phyloP scores from a whole-genome alignment of 345 rosid genomes.

The Eucalyptus regnans region DNA sequence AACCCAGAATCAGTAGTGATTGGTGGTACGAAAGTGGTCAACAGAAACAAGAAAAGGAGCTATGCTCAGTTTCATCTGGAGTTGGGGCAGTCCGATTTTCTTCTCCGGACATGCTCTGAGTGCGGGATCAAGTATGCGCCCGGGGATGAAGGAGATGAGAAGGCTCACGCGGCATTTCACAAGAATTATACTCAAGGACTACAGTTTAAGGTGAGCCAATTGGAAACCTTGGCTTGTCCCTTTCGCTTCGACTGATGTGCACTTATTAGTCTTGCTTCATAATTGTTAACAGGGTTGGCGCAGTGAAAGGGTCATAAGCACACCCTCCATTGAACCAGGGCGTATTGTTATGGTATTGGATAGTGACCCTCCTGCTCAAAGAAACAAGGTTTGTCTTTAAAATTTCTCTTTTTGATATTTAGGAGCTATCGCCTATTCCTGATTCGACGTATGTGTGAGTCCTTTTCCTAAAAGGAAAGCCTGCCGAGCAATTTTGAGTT shows the following conservation, averaged over 20 bases:
- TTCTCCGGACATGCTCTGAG: slow-evolving; percentile 37
- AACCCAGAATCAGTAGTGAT: neutral
- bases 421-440: neutral
- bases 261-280: neutral
- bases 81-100: slow-evolving; percentile 83
- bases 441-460: neutral
- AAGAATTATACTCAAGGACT: slow-evolving; percentile 53
- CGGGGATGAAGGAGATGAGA: slow-evolving; percentile 71
- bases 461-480: neutral
- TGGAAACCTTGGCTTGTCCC: neutral
- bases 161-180: slow-evolving; percentile 55
- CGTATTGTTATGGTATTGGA: slow-evolving; percentile 47
- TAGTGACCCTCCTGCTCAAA: slow-evolving; percentile 40
- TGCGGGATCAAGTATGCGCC: slow-evolving; percentile 64
- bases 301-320: slow-evolving; percentile 39
- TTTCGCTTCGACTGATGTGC: neutral
- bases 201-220: slow-evolving; percentile 48
- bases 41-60: slow-evolving; percentile 44
- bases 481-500: neutral
- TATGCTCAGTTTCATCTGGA: slow-evolving; percentile 78
- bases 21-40: neutral
- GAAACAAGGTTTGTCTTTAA: slow-evolving; percentile 41
- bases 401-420: neutral
- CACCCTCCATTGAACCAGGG: slow-evolving; percentile 13
- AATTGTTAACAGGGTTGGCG: slow-evolving; percentile 43